Base-by-base conservation (phyloP, 257 asterid genomes). In the Apocynum venetum region DNA sequence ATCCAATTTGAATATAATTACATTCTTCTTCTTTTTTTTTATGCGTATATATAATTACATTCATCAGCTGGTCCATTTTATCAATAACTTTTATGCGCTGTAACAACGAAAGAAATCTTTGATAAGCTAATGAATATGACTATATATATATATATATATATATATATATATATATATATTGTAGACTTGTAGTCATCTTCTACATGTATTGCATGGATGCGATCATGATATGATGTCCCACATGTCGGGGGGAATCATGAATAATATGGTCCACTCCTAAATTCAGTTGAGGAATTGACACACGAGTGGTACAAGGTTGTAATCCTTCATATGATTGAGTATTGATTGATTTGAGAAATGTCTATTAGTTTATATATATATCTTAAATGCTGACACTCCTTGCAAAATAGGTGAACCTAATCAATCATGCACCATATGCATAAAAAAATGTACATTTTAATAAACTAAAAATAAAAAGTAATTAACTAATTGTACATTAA, bases 221-320 rank as follows among this genome's bases (percentile, higher is more conserved):
- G 60, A 53, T 1, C 10, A 25, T 53, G 60, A 60, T 44, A 52
- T 65, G 71, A 75, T 59, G n/a, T 75, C 60, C 40, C 67, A 55
- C 3, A 56, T 75, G 78, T 75, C 71, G 71, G 78, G 40, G 40
- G 17, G 71, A 60, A 46, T 61, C 15, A 75, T 7, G 60, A 59
- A 60, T 6, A 1, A 14, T 47, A 67, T 61, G 78, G 78, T 40
- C 78, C 78, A 61, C 36, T 46, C 61, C 7, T 47, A 46, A 61
- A 47, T 61, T 41, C 61, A 46, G 61, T 73, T 57, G 55, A 56
- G 69, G 43, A 41, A 2, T 36, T 56, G 77, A 56, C 77, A 56
- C 41, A 57, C 14, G 25, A n/a, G 55, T 7, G 4, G 48, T 61
- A 75, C 72, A 47, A 61, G 72, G 72, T 46, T 47, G 61, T 7